Percentiles rank a stretch among this genome's conserved stretches.
Evolutionary conservation across 2,329 filamentous ascomycete genomes (phyloP).

Genomic region (Incumbomyces delicatus): DNA sequence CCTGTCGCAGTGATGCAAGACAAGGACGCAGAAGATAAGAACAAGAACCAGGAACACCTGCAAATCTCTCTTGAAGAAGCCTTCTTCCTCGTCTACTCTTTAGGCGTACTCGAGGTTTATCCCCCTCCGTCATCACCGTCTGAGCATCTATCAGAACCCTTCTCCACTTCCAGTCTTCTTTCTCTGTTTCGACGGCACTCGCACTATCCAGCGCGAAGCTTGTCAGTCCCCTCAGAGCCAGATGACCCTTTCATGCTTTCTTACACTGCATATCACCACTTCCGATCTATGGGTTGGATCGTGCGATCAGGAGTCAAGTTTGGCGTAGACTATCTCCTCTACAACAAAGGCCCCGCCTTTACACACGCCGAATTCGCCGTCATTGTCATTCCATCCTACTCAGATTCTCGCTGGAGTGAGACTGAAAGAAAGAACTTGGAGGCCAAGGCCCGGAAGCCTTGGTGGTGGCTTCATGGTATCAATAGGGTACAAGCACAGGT

Average conservation of each 20-base stretch:
- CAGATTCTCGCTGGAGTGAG: constrained; percentile 58
- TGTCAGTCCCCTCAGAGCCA: constrained; percentile 44
- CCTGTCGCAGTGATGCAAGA: background rate
- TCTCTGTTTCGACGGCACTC: constrained; percentile 59
- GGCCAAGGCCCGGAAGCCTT: constrained; percentile 32
- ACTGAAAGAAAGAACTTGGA: constrained; percentile 44
- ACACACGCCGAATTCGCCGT: constrained; percentile 90
- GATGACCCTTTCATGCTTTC: constrained; percentile 79
- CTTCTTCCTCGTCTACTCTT: constrained; percentile 75
- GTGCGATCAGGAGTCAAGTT: constrained; percentile 90
- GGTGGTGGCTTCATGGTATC: constrained; percentile 63
- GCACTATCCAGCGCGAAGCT: constrained; percentile 51
- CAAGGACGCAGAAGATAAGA: constrained; percentile 19
- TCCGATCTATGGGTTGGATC: constrained; percentile 90
- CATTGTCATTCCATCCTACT: constrained; percentile 74
- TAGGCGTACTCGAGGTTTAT: constrained; percentile 61
- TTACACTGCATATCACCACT: constrained; percentile 91
- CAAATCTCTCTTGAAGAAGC: constrained; percentile 84
- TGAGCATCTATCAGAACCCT: constrained; percentile 27
- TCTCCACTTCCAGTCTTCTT: constrained; percentile 52
- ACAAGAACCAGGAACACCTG: constrained; percentile 65
- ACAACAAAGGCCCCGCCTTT: constrained; percentile 86
- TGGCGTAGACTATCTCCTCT: constrained; percentile 87
- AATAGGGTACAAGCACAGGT: constrained; percentile 86
- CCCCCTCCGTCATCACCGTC: background rate